phyloP scores from a whole-genome alignment of 2,329 filamentous ascomycete species.

The Sarocladium kiliense region DNA sequence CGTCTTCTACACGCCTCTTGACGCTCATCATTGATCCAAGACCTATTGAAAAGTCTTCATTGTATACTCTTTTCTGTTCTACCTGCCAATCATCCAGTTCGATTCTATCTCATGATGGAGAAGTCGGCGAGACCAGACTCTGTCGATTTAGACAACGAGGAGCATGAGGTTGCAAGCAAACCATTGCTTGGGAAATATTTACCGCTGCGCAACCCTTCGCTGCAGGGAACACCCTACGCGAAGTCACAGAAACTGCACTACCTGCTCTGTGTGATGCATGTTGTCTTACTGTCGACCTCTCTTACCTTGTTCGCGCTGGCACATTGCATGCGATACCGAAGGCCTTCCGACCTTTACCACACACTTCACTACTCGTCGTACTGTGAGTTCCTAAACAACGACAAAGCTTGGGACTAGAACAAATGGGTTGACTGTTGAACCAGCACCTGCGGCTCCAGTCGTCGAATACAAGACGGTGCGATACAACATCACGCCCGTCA shows the following conservation, averaged over 20 bases:
- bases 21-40: too few species aligned
- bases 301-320: not conserved
- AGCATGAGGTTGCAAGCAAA: not conserved
- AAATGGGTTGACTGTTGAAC: too few species aligned
- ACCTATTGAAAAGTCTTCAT: too few species aligned
- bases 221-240: not conserved
- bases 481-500: slow-evolving; percentile 42
- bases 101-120: too few species aligned
- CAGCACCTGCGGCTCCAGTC: slow-evolving; percentile 42
- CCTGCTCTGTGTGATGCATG: not conserved
- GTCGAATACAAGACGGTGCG: slow-evolving; percentile 45
- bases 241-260: not conserved
- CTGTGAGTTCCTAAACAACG: slow-evolving; percentile 33
- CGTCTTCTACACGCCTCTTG: too few species aligned
- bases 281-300: not conserved
- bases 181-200: not conserved
- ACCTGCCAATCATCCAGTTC: too few species aligned
- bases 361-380: slow-evolving; percentile 37
- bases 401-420: too few species aligned
- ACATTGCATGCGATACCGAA: slow-evolving; percentile 4
- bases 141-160: not conserved
- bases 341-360: not conserved
- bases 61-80: too few species aligned
- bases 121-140: not conserved
- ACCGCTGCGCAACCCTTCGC: not conserved